phyloP scores from a whole-genome alignment of 768 basidiomycete species.

The Lentinula guzmanii region DNA sequence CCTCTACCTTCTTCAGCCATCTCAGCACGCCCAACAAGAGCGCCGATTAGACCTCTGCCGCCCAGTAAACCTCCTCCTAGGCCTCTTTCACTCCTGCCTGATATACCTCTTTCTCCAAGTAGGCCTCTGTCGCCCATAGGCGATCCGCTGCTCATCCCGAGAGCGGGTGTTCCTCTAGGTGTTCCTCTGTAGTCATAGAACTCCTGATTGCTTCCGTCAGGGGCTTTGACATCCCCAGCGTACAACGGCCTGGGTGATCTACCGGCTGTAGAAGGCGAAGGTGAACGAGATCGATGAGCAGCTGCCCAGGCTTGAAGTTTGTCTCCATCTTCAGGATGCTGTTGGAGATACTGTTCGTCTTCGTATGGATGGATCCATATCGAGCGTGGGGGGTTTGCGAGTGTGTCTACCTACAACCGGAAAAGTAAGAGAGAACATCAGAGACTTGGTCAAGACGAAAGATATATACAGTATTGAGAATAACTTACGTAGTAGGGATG shows the following conservation, averaged over 20 bases:
- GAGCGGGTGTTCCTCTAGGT: too few species aligned
- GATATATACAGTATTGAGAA: not conserved
- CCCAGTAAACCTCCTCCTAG: not conserved
- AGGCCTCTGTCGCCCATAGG: not conserved
- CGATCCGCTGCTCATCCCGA: not conserved
- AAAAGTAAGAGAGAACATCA: too few species aligned
- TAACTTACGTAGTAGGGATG: conserved; percentile 39
- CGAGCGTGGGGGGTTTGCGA: conserved; percentile 51
- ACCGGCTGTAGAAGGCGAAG: not conserved
- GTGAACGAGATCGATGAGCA: not conserved
- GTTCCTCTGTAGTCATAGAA: not conserved
- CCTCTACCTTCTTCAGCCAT: not conserved
- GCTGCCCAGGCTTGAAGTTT: conserved; percentile 20
- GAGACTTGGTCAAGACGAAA: not conserved
- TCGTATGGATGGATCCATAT: conserved; percentile 74
- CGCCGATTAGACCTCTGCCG: not conserved
- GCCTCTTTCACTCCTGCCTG: not conserved
- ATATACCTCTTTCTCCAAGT: not conserved
- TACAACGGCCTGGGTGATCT: not conserved
- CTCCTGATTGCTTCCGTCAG: not conserved
- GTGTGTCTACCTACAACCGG: conserved; percentile 51
- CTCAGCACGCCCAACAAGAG: not conserved
- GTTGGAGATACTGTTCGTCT: conserved; percentile 52
- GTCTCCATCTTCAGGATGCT: conserved; percentile 42
- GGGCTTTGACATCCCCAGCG: not conserved